phyloP scores from a whole-genome alignment of 169 alveolate species.

The Plasmodium coatneyi region DNA sequence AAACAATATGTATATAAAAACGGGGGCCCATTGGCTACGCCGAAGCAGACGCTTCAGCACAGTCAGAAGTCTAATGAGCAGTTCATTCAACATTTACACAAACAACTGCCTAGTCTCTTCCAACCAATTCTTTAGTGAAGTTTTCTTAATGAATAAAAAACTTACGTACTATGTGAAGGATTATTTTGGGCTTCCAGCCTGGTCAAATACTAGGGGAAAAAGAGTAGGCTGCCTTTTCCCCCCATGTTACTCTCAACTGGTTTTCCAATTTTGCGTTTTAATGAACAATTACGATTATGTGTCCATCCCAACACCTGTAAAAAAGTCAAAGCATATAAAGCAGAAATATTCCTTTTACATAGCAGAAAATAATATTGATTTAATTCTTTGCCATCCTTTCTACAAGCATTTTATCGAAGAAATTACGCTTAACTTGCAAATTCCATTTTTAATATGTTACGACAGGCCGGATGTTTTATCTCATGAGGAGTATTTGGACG shows the following conservation, averaged over 20 bases:
- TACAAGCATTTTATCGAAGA: conserved; percentile 73
- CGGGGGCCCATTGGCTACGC: not conserved
- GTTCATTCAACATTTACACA: conserved; percentile 46
- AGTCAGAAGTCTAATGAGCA: conserved; percentile 16
- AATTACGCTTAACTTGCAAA: conserved; percentile 55
- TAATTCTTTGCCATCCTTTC: conserved; percentile 75
- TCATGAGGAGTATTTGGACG: conserved; percentile 66
- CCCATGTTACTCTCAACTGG: conserved; percentile 64
- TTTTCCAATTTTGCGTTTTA: conserved; percentile 56
- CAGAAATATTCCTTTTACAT: conserved; percentile 62
- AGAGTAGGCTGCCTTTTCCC: conserved; percentile 66
- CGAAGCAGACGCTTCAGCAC: conserved; percentile 39
- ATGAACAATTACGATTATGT: conserved; percentile 62
- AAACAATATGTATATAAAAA: not conserved
- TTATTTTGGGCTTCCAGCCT: conserved; percentile 30
- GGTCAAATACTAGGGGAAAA: not conserved
- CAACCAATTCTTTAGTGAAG: conserved; percentile 18
- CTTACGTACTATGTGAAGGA: conserved; percentile 53
- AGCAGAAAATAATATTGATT: conserved; percentile 62
- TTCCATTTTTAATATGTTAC: conserved; percentile 65
- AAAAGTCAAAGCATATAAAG: conserved; percentile 57
- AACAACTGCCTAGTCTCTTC: conserved; percentile 23
- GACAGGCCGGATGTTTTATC: conserved; percentile 72
- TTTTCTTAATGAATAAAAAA: conserved; percentile 48
- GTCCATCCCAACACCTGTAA: conserved; percentile 68